Percentiles rank a stretch among this genome's conserved stretches.
phyloP scores from a whole-genome alignment of 305 asterid genomes.

The Fraxinus platypoda region DNA sequence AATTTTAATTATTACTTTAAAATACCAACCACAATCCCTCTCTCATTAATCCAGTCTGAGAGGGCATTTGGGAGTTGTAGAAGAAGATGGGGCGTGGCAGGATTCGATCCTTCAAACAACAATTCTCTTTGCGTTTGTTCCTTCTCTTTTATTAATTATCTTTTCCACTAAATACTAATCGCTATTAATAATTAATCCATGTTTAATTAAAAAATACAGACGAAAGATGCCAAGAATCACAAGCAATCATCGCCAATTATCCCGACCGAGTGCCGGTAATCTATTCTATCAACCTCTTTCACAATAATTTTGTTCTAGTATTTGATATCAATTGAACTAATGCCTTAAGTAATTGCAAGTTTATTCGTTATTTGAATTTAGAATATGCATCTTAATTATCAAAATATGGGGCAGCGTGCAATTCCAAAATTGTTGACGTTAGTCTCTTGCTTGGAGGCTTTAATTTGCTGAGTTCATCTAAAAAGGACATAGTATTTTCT shows the following conservation, averaged over 20 bases:
- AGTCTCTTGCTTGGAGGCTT: background rate
- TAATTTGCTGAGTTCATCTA: background rate
- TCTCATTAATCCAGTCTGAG: background rate
- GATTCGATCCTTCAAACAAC: slow-evolving; percentile 44
- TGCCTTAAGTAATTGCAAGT: background rate
- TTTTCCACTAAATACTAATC: background rate
- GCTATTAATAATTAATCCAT: background rate
- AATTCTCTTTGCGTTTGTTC: slow-evolving; percentile 50
- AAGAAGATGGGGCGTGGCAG: slow-evolving; percentile 46
- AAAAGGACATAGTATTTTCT: background rate
- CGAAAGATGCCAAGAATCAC: slow-evolving; percentile 68
- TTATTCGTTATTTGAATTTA: background rate
- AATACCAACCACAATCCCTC: background rate
- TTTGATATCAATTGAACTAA: background rate
- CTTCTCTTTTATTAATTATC: background rate
- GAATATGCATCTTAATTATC: background rate
- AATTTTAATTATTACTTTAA: fast-evolving
- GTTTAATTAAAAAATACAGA: slow-evolving; percentile 37
- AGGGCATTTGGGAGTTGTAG: background rate
- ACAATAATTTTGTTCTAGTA: background rate
- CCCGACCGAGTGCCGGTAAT: slow-evolving; percentile 90
- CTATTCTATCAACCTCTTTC: background rate
- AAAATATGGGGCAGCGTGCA: background rate
- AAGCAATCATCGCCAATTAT: slow-evolving; percentile 73
- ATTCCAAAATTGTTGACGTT: background rate